Base-by-base conservation (phyloP, 371 early-diverging fungal genomes). In the Coemansia sp. region DNA sequence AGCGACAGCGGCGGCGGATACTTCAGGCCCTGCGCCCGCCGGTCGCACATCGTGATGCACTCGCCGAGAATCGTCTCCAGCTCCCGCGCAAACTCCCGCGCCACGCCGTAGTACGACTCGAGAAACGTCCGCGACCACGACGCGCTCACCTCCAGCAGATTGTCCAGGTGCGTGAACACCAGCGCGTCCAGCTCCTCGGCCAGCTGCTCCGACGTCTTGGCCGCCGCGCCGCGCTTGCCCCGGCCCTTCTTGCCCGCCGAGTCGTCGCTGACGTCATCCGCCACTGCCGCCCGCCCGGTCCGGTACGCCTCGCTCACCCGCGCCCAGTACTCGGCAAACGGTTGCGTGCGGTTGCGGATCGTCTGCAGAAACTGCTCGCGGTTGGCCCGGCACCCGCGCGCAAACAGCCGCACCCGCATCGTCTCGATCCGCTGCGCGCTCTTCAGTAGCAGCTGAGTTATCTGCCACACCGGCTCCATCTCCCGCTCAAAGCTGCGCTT, bases 151-250 rank as follows among this genome's bases (percentile, higher is more conserved):
- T 79, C 79, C 42, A 80, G 78, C 72, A 83, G 44, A 37, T 84
- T 84, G 59, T 81, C 80, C 55, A 88, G 81, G 54, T 86, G 85
- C 8, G 72, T 55, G 31, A 62, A 55, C 50, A 88, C 80, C 14
- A 81, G 68, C 3, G 62, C 54, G 69, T 89, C 88, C 12, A 88
- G 71, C n/a, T 81, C 81, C 29, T 69, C 78, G 4, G 85, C 79
- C 43, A 81, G 71, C 42, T 77, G 74, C 37, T 72, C 62, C 43
- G 72, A 71, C 5, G 81, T 48, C 29, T 79, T 70, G 12, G 62
- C 40, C 29, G 46, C 37, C n/a, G 52, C 36, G 34, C 53, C 54
- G 32, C 67, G 65, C 31, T 67, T 51, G 36, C 60, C 38, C 29
- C 59, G 46, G 11, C 55, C 64, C 34, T 54, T 37, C 58, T 62